phyloP scores from a whole-genome alignment of 306 rosid genomes.

The Pueraria montana region DNA sequence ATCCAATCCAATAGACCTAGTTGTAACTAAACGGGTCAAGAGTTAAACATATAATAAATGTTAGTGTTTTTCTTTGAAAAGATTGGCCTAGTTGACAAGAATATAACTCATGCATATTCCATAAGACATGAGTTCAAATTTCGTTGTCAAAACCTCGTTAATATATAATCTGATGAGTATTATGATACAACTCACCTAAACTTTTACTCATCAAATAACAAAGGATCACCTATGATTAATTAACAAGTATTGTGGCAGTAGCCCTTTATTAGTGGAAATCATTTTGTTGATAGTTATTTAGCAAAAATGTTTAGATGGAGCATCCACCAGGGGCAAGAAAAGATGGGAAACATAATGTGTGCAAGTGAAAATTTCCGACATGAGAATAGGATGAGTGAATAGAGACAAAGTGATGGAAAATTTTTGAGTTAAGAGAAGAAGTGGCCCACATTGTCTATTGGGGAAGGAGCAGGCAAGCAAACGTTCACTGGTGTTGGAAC shows the following conservation, averaged over 20 bases:
- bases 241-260: background rate
- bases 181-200: too few species aligned
- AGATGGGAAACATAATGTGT: constrained; percentile 38
- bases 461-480: constrained; percentile 51
- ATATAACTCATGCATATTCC: background rate
- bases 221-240: background rate
- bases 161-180: too few species aligned
- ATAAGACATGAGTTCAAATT: too few species aligned
- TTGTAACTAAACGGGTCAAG: background rate
- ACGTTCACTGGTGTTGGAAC: constrained; percentile 57
- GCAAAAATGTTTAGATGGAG: constrained; percentile 5
- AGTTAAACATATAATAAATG: background rate
- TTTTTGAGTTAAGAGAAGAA: constrained; percentile 11
- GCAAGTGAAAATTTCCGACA: constrained; percentile 31
- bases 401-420: constrained; percentile 48
- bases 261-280: background rate
- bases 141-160: too few species aligned
- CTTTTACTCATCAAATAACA: too few species aligned
- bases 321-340: constrained; percentile 13
- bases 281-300: constrained; percentile 9
- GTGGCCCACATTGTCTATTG: constrained; percentile 52
- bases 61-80: background rate
- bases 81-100: too few species aligned
- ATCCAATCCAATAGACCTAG: background rate
- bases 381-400: constrained; percentile 38